A percentile compares a stretch with the other conserved stretches of the same genome.
Evolutionary conservation across 2,329 filamentous ascomycete species (phyloP).

Genomic region (Diplodia seriata): DNA sequence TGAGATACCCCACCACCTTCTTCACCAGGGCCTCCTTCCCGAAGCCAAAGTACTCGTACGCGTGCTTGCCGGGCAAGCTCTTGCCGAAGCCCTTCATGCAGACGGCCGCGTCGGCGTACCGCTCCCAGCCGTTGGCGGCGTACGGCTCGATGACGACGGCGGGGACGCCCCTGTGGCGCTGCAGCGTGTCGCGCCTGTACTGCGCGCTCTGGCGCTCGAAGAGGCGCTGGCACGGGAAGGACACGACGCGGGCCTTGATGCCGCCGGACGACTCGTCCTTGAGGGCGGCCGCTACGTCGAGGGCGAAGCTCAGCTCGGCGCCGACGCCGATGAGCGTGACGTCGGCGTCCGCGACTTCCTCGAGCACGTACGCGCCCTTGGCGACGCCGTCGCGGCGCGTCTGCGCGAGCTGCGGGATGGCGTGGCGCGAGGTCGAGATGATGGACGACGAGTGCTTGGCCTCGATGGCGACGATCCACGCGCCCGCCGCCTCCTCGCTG

Average conservation of each 20-base stretch:
- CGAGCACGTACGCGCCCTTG: conserved; percentile 57
- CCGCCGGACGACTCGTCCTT: conserved; percentile 39
- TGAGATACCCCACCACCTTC: conserved; percentile 49
- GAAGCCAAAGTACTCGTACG: conserved; percentile 65
- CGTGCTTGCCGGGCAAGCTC: conserved; percentile 60
- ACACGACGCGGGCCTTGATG: conserved; percentile 56
- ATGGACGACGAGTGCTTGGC: conserved; percentile 54
- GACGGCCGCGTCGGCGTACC: conserved; percentile 64
- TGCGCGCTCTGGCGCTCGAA: conserved; percentile 57
- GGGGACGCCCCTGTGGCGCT: conserved; percentile 52
- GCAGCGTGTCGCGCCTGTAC: conserved; percentile 57
- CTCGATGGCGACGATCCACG: conserved; percentile 59
- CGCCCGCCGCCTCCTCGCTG: conserved; percentile 64
- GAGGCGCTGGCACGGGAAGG: conserved; percentile 59
- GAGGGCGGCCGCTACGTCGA: conserved; percentile 52
- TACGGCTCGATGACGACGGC: conserved; percentile 68
- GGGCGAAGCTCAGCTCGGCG: conserved; percentile 58
- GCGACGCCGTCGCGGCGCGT: conserved; percentile 52
- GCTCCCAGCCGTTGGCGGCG: conserved; percentile 64
- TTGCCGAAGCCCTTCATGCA: conserved; percentile 64
- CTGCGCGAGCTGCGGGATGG: conserved; percentile 49
- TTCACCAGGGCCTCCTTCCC: conserved; percentile 54
- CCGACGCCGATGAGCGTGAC: conserved; percentile 60
- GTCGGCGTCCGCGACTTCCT: conserved; percentile 53
- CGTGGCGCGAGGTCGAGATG: conserved; percentile 58